Base-by-base conservation (phyloP, 345 rosid species). In the Ricinus communis region DNA sequence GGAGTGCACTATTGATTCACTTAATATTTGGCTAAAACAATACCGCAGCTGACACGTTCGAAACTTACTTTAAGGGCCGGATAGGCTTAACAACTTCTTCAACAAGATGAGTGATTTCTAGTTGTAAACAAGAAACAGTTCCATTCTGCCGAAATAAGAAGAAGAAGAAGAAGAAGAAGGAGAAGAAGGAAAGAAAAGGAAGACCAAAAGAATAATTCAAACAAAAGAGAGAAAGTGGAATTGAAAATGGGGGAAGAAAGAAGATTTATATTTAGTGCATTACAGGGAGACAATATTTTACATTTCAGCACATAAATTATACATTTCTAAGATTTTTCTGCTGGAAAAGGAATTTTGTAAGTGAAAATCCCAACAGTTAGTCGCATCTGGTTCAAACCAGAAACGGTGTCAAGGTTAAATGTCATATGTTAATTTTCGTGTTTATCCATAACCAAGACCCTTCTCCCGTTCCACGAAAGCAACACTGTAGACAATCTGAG, bases 231-330 rank as follows among this genome's bases (percentile, higher is more conserved):
- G 13, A 52, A 41, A 53, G 41, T 31, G 28, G 3, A 53, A 18
- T 58, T 36, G 46, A 62, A 51, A 62, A 46, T 1, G 8, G 45
- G 33, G 41, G 27, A 36, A 53, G 41, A 8, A 73, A 55, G 4
- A 24, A 65, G 33, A 56, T 70, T 65, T 65, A 46, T 45, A 56
- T 73, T n/a, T 57, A 56, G 38, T 56, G 24, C 49, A 45, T 27
- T 64, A 22, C 45, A 12, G 27, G 33, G 22, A 25, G 14, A 31
- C 33, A 18, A 46, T 47, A 56, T 36, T 73, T 65, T 66, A 73
- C 76, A 73, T 47, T 73, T 65, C 57, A 47, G 58, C 50, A 46
- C 58, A 73, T 36, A 41, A 36, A 66, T 73, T 33, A 28, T 65
- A 57, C 59, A 73, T 27, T 60, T 40, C 19, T 15, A 12, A 38